phyloP scores from a whole-genome alignment of 768 basidiomycete species.

The Gymnopilus dilepis region DNA sequence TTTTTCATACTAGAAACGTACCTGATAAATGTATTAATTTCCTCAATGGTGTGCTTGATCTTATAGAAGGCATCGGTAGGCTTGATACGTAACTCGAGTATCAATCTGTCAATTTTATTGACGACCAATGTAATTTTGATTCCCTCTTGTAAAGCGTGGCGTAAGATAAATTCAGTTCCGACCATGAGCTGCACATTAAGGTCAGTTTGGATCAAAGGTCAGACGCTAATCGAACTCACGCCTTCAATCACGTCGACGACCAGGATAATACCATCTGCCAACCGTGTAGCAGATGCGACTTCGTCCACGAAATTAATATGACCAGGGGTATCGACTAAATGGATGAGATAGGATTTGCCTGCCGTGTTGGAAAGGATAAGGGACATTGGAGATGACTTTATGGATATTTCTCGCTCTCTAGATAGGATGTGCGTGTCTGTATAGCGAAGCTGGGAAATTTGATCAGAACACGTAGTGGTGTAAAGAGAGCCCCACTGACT shows the following conservation, averaged over 20 bases:
- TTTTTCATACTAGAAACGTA: constrained; percentile 35
- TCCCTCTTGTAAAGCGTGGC: constrained; percentile 88
- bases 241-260: constrained; percentile 99
- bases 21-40: constrained; percentile 97
- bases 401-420: constrained; percentile 87
- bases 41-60: constrained; percentile 98
- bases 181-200: constrained; percentile 77
- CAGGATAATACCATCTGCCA: constrained; percentile 89
- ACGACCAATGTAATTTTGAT: constrained; percentile 91
- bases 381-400: constrained; percentile 98
- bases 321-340: constrained; percentile 96
- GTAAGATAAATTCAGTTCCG: constrained; percentile 85
- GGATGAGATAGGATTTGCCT: constrained; percentile 93
- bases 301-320: constrained; percentile 99
- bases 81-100: constrained; percentile 94
- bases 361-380: constrained; percentile 82
- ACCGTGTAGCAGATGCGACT: constrained; percentile 84
- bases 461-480: constrained; percentile 15
- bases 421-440: constrained; percentile 95
- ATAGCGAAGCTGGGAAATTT: constrained; percentile 73
- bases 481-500: constrained; percentile 49
- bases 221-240: constrained; percentile 52
- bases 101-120: constrained; percentile 98
- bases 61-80: constrained; percentile 98
- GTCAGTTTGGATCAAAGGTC: constrained; percentile 9